phyloP scores from a whole-genome alignment of 1,284 basidiomycete species.

The Fomes fomentarius region DNA sequence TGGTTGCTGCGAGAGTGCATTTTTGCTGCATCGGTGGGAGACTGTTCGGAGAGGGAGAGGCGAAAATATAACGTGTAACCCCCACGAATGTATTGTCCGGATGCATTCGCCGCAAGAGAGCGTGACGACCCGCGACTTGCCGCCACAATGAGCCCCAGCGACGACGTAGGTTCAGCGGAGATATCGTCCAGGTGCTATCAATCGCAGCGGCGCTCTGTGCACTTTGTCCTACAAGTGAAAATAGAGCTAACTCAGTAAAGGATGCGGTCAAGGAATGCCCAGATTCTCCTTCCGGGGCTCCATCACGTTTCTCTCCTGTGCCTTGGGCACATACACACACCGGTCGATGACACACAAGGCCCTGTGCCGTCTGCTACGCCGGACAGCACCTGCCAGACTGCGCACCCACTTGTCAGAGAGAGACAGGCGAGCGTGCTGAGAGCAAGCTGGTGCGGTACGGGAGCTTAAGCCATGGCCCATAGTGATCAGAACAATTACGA shows the following conservation, averaged over 20 bases:
- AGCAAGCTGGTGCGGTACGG: no score
- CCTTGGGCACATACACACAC: no score
- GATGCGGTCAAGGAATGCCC: no score
- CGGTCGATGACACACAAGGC: no score
- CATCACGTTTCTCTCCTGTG: no score
- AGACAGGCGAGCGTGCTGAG: no score
- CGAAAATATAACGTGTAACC: slow-evolving; percentile 3
- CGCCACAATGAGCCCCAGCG: slow-evolving; percentile 7
- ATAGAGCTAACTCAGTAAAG: not conserved
- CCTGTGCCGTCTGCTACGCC: no score
- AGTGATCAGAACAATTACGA: slow-evolving; percentile 18
- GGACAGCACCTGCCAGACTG: no score
- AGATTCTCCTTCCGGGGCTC: no score
- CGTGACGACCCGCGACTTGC: no score
- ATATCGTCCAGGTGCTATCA: not conserved
- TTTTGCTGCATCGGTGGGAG: slow-evolving; percentile 6
- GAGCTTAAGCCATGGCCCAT: not conserved
- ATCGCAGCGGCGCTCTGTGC: not conserved
- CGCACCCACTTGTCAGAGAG: no score
- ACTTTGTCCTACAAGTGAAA: not conserved
- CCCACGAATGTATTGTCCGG: slow-evolving; percentile 20
- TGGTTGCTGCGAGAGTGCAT: not conserved
- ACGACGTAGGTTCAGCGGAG: slow-evolving; percentile 15
- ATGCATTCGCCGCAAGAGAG: slow-evolving; percentile 5
- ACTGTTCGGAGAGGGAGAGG: not conserved